phyloP scores from a whole-genome alignment of 1,284 basidiomycete genomes.

The Sporisorium sorghi region DNA sequence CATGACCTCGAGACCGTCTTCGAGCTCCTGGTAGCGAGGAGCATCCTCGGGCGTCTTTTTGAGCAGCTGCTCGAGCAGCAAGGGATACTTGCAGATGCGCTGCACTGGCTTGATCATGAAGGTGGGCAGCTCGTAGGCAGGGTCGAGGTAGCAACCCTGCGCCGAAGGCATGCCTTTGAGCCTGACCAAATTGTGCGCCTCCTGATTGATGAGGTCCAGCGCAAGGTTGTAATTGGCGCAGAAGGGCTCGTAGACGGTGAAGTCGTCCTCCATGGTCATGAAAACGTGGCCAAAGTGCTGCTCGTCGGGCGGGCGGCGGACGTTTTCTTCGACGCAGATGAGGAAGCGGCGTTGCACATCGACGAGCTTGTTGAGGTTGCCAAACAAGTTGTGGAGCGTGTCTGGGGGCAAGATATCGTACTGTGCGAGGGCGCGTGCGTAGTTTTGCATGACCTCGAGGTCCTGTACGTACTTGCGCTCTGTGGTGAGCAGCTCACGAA shows the following conservation, averaged over 20 bases:
- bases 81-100: conserved; percentile 81
- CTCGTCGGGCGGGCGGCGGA: conserved; percentile 76
- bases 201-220: conserved; percentile 81
- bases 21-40: conserved; percentile 78
- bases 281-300: conserved; percentile 73
- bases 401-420: conserved; percentile 89
- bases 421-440: conserved; percentile 75
- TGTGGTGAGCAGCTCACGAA: conserved; percentile 88
- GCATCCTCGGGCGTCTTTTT: conserved; percentile 74
- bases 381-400: conserved; percentile 94
- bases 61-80: conserved; percentile 74
- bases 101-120: conserved; percentile 84
- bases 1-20: conserved; percentile 83
- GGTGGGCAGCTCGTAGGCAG: conserved; percentile 80
- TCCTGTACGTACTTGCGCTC: conserved; percentile 99
- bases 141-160: conserved; percentile 69
- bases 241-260: conserved; percentile 85
- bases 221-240: conserved; percentile 82
- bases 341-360: conserved; percentile 98
- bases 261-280: conserved; percentile 81
- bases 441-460: conserved; percentile 84
- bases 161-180: conserved; percentile 58
- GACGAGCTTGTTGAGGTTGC: conserved; percentile 91
- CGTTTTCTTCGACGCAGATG: conserved; percentile 77
- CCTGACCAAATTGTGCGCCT: conserved; percentile 53